These are phyloP conservation scores for Tripterygium wilfordii DNA, from an alignment of 177 flowering plant species.

Conservation along the genomic window DNA sequence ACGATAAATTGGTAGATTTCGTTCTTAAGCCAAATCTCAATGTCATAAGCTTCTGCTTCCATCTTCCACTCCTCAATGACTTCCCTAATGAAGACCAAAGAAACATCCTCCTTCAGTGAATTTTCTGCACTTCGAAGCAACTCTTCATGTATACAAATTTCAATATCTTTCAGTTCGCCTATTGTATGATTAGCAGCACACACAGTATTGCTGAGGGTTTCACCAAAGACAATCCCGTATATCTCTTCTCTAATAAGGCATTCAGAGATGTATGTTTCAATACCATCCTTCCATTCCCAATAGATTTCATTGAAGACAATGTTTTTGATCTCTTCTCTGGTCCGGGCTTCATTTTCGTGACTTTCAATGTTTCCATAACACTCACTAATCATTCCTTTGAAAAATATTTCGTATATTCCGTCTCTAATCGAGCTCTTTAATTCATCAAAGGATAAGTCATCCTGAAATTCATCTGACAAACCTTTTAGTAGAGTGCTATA, in stretches of 20 bases:
- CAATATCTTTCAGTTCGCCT: background rate
- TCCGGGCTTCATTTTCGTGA: slow-evolving; percentile 6
- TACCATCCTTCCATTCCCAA: slow-evolving; percentile 24
- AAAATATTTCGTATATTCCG: slow-evolving; percentile 7
- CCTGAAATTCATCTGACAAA: slow-evolving; percentile 16
- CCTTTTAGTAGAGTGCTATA: slow-evolving; percentile 18
- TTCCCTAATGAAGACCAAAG: slow-evolving; percentile 11
- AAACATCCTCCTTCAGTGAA: slow-evolving; percentile 14
- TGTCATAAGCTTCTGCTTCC: slow-evolving; percentile 12
- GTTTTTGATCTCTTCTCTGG: slow-evolving; percentile 15
- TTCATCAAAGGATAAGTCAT: slow-evolving; percentile 11
- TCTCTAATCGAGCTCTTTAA: slow-evolving; percentile 15
- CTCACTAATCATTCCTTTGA: slow-evolving; percentile 12
- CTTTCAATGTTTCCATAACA: slow-evolving; percentile 8
- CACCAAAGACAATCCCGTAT: slow-evolving; percentile 6
- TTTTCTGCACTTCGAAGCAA: background rate
- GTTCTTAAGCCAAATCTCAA: slow-evolving; percentile 23
- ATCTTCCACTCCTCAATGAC: slow-evolving; percentile 12
- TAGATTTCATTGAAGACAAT: slow-evolving; percentile 18
- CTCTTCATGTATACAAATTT: background rate
- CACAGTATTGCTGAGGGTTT: slow-evolving; percentile 11
- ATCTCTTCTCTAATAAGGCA: slow-evolving; percentile 17
- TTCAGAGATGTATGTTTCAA: slow-evolving; percentile 13
- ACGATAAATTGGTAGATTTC: slow-evolving; percentile 31
- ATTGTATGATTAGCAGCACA: background rate